Percentiles rank a stretch among this genome's conserved stretches.
Conservation (phyloP, 495 filamentous ascomycete genomes). For the Sphaerosporella brunnea region DNA sequence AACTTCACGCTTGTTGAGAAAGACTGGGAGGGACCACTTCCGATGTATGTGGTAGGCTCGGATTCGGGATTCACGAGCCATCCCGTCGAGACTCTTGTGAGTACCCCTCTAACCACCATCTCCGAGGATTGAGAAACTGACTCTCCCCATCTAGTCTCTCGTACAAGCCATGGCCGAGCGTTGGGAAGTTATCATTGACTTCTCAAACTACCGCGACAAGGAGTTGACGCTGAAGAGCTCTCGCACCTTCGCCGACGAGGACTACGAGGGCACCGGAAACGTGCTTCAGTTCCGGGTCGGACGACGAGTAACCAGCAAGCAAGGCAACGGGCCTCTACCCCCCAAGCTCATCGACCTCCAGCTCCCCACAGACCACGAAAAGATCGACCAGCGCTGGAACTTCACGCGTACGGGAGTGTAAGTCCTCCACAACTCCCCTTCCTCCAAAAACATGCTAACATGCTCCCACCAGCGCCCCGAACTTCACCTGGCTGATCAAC, state of each 20-base stretch:
- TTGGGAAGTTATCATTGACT: slow-evolving; percentile 41
- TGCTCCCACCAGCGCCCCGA: background rate
- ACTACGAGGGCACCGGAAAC: slow-evolving; percentile 34
- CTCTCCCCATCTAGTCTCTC: slow-evolving; percentile 25
- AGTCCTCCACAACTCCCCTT: slow-evolving; percentile 14
- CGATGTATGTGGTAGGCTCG: slow-evolving; percentile 35
- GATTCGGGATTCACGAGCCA: slow-evolving; percentile 34
- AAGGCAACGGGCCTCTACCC: slow-evolving; percentile 16
- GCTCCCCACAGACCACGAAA: slow-evolving; percentile 11
- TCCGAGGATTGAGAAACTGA: too few species aligned
- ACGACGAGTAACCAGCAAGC: slow-evolving; percentile 23
- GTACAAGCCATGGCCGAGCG: slow-evolving; percentile 38
- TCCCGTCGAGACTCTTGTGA: slow-evolving; percentile 29
- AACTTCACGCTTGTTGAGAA: slow-evolving; percentile 31
- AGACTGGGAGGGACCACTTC: slow-evolving; percentile 20
- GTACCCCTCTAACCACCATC: too few species aligned
- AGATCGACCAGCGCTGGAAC: slow-evolving; percentile 31
- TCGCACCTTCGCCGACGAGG: slow-evolving; percentile 27
- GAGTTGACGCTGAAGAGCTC: slow-evolving; percentile 36
- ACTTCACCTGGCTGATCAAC: slow-evolving; percentile 33
- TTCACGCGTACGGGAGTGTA: slow-evolving; percentile 29
- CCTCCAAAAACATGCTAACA: too few species aligned
- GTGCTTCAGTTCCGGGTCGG: slow-evolving; percentile 40
- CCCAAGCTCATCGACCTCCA: slow-evolving; percentile 11
- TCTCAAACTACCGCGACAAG: slow-evolving; percentile 31